Percentiles rank a stretch among this genome's conserved stretches.
These are phyloP conservation scores for Lactarius vividus DNA, from an alignment of 768 basidiomycete genomes.

Conservation along the genomic window DNA sequence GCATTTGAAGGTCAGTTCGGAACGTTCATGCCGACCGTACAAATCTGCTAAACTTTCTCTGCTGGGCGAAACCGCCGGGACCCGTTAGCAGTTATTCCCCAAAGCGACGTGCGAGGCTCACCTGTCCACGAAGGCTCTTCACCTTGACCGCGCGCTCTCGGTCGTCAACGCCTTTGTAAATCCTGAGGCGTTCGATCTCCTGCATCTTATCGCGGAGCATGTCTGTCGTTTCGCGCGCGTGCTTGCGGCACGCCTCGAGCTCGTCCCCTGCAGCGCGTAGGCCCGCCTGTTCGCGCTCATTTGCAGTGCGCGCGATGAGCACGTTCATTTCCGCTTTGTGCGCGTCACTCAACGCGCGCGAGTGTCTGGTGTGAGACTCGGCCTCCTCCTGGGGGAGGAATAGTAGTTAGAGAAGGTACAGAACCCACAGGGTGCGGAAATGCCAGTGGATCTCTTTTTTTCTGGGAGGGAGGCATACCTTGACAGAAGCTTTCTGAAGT, in stretches of 20 bases:
- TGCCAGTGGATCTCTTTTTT: background rate
- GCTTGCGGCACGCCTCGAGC: constrained; percentile 50
- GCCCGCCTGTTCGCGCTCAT: constrained; percentile 29
- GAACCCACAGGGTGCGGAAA: background rate
- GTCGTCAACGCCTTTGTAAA: constrained; percentile 67
- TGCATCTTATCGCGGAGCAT: constrained; percentile 67
- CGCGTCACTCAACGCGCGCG: constrained; percentile 51
- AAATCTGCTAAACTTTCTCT: background rate
- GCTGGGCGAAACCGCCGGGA: background rate
- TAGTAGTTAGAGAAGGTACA: background rate
- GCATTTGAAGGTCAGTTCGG: background rate
- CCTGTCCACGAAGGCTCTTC: constrained; percentile 18
- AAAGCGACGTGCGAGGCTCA: constrained; percentile 2
- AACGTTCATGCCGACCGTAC: background rate
- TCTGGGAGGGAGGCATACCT: constrained; percentile 38
- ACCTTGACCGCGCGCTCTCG: constrained; percentile 21
- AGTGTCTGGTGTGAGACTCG: constrained; percentile 51
- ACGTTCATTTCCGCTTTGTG: constrained; percentile 64
- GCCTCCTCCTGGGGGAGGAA: constrained; percentile 47
- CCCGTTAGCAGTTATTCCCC: background rate
- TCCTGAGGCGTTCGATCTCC: constrained; percentile 66
- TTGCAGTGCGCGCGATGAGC: constrained; percentile 49
- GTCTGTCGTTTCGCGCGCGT: constrained; percentile 56
- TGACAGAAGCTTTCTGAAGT: constrained; percentile 65
- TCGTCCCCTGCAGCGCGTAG: constrained; percentile 46